Conservation (phyloP, 2,329 filamentous ascomycete genomes). For the Malbranchea zuffiana region DNA sequence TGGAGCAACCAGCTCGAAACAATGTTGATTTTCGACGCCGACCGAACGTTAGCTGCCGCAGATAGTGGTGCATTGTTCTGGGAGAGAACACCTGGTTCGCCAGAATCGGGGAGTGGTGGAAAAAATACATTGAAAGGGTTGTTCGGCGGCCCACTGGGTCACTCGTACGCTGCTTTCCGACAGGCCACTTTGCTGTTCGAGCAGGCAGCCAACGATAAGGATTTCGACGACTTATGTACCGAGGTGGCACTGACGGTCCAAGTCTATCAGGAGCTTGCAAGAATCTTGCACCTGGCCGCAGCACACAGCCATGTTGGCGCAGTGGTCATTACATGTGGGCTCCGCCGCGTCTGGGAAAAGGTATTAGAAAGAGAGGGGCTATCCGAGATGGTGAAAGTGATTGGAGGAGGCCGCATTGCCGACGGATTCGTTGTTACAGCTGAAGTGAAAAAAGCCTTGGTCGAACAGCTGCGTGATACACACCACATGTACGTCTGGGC, state of each 20-base stretch:
- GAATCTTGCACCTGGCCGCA: slow-evolving; percentile 31
- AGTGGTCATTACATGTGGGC: slow-evolving; percentile 47
- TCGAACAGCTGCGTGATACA: slow-evolving; percentile 29
- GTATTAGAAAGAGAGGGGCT: slow-evolving; percentile 39
- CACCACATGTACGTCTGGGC: slow-evolving; percentile 39
- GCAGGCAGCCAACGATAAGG: slow-evolving; percentile 27
- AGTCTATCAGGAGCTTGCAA: slow-evolving; percentile 40
- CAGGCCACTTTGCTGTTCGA: slow-evolving; percentile 46
- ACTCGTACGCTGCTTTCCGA: slow-evolving; percentile 46
- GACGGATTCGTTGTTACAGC: slow-evolving; percentile 44
- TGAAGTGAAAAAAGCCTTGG: slow-evolving; percentile 40
- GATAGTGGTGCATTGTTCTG: slow-evolving; percentile 46
- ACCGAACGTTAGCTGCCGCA: slow-evolving; percentile 43
- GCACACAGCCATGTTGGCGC: slow-evolving; percentile 32
- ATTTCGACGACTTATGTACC: slow-evolving; percentile 39
- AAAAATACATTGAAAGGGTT: slow-evolving; percentile 30
- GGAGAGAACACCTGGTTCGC: slow-evolving; percentile 20
- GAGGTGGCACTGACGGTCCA: slow-evolving; percentile 32
- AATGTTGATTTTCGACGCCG: slow-evolving; percentile 47
- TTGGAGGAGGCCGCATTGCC: slow-evolving; percentile 42
- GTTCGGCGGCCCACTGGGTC: slow-evolving; percentile 39
- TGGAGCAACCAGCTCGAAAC: slow-evolving; percentile 26
- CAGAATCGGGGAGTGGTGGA: slow-evolving; percentile 5
- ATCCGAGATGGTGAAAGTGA: slow-evolving; percentile 35
- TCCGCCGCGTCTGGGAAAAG: slow-evolving; percentile 45